Conservation (phyloP, 2,329 filamentous ascomycete genomes). For the Apiospora phragmitis region DNA sequence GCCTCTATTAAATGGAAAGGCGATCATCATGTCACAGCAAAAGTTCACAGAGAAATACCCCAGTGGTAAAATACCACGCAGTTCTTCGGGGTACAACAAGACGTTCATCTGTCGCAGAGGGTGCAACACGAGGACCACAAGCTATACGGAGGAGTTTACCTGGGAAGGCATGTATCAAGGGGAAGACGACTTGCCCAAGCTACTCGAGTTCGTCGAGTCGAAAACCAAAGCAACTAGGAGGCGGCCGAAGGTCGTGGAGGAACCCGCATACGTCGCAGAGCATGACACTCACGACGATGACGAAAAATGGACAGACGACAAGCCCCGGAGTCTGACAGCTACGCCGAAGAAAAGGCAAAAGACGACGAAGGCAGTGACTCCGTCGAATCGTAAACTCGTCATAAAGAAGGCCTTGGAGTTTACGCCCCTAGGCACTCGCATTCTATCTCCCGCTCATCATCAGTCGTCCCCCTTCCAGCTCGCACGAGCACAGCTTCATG, state of each 20-base stretch:
- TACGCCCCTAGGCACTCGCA: slow-evolving; percentile 87
- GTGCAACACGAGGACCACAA: slow-evolving; percentile 84
- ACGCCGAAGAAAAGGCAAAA: slow-evolving; percentile 62
- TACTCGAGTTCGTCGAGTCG: slow-evolving; percentile 68
- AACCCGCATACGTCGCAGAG: slow-evolving; percentile 23
- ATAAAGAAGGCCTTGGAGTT: slow-evolving; percentile 92
- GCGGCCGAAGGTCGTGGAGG: slow-evolving; percentile 20
- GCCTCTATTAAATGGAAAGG: slow-evolving; percentile 92
- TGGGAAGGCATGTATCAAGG: slow-evolving; percentile 85
- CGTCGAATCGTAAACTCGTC: slow-evolving; percentile 54
- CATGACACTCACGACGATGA: slow-evolving; percentile 28
- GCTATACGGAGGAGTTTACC: slow-evolving; percentile 86
- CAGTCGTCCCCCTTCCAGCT: slow-evolving; percentile 88
- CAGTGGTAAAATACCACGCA: slow-evolving; percentile 70
- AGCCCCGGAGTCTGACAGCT: slow-evolving; percentile 26
- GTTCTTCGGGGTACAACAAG: slow-evolving; percentile 75
- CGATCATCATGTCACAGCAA: slow-evolving; percentile 72
- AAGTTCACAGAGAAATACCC: slow-evolving; percentile 71
- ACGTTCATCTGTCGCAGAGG: slow-evolving; percentile 87
- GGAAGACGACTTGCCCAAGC: slow-evolving; percentile 62
- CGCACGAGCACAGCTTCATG: slow-evolving; percentile 85
- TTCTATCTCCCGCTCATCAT: slow-evolving; percentile 73
- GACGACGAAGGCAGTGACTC: slow-evolving; percentile 43
- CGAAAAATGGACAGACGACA: slow-evolving; percentile 36
- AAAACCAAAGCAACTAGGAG: slow-evolving; percentile 73